Base-by-base conservation (phyloP, 75 land plant species). In the Pinus taeda region DNA sequence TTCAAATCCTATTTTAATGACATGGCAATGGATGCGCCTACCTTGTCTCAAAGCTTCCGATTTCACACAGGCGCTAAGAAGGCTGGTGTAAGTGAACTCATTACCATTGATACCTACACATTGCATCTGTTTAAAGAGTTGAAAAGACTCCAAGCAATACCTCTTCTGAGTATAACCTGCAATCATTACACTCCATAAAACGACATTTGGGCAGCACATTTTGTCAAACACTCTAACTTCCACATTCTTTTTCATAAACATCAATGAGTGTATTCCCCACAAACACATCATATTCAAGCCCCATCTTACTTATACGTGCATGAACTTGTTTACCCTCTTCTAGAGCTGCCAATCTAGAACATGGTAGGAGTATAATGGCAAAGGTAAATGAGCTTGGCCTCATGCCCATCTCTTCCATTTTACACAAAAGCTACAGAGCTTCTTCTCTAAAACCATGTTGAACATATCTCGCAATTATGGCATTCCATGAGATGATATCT, bases 61-160 rank as follows among this genome's bases (percentile, higher is more conserved):
- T 59, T 57, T 71, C 9, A 86, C 83, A 36, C 86, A 89, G 37
- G 88, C 74, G 66, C 85, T 85, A 63, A 92, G 63, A 63, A 92
- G 7, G 26, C 84, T 88, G 57, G 90, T 21, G 55, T 81, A 90
- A 24, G 93, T 89, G 33, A 82, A 85, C 13, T 87, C 74, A 4
- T 18, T 74, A 26, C 83, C 13, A 22, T 80, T 77, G 22, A 85
- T 80, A 14, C 78, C 73, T 13, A 37, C 39, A 2, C 57, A 60
- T 58, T 82, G 83, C 67, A 92, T 42, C 29, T 88, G 59, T 15
- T 60, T 49, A 60, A 92, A 85, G n/a, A 87, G 84, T 29, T 62
- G 12, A 15, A 88, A 8, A 58, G 90, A 62, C 72, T 85, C 90
- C 63, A 49, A 49, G 2, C 53, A 49, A 8, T 49, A 49, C 11